phyloP scores from a whole-genome alignment of 2,329 filamentous ascomycete genomes.

The Keithomyces neogunnii region DNA sequence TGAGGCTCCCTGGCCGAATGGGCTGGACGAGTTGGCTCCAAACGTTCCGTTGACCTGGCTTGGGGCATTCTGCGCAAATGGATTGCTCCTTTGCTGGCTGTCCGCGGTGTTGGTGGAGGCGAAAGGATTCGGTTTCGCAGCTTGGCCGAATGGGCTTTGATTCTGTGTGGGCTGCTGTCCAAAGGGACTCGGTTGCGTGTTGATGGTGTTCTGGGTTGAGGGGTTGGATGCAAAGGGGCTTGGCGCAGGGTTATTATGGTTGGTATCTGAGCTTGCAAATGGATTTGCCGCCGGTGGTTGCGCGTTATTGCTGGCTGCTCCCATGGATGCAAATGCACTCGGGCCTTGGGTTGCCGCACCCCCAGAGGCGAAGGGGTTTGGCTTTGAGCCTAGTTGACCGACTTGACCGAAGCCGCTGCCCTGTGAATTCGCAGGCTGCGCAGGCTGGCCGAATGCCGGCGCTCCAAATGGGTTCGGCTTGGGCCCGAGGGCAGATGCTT shows the following conservation, averaged over 20 bases:
- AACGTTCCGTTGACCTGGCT: constrained; percentile 13
- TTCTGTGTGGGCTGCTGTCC: constrained; percentile 6
- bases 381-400: constrained; percentile 26
- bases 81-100: constrained; percentile 13
- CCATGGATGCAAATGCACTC: constrained; percentile 17
- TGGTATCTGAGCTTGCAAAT: constrained; percentile 12
- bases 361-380: constrained; percentile 26
- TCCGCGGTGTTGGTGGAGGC: constrained; percentile 12
- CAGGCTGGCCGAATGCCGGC: constrained; percentile 26
- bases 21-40: constrained; percentile 9
- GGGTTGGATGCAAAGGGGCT: constrained; percentile 20
- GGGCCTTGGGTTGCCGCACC: constrained; percentile 9
- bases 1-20: constrained; percentile 15
- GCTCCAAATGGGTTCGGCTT: constrained; percentile 26
- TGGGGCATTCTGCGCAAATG: constrained; percentile 11
- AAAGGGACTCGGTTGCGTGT: constrained; percentile 8
- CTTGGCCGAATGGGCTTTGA: constrained; percentile 16
- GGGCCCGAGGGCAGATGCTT: constrained; percentile 26
- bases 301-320: constrained; percentile 9
- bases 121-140: constrained; percentile 17
- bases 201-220: not conserved
- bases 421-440: constrained; percentile 18
- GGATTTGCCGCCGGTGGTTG: constrained; percentile 17
- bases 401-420: constrained; percentile 25
- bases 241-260: not conserved